A percentile compares a stretch with the other conserved stretches of the same genome.
Evolutionary conservation across 2,329 filamentous ascomycete genomes (phyloP).

Genomic region (Proliferodiscus dingleyae): DNA sequence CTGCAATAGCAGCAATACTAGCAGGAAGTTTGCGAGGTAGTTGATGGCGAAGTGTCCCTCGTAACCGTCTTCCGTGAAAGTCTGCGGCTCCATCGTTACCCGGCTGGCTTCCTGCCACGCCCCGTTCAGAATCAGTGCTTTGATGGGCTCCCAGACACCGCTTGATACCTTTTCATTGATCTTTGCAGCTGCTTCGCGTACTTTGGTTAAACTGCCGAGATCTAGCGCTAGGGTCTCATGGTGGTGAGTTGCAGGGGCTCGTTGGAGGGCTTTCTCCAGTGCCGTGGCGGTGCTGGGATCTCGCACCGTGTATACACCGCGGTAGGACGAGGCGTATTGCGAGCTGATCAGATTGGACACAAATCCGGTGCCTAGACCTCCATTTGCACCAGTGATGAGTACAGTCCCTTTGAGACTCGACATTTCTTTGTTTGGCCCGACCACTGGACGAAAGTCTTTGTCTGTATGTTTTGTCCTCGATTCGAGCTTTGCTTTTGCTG

Average conservation of each 20-base stretch:
- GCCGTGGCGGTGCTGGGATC: neutral
- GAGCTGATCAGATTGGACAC: slow-evolving; percentile 13
- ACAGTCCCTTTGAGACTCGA: slow-evolving; percentile 13
- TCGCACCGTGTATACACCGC: slow-evolving; percentile 20
- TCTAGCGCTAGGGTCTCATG: slow-evolving; percentile 8
- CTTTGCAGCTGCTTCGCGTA: slow-evolving; percentile 4
- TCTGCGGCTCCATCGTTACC: slow-evolving; percentile 17
- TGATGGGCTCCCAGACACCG: slow-evolving; percentile 13
- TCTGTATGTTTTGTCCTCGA: neutral
- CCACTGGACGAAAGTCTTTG: neutral
- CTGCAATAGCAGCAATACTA: slow-evolving; percentile 30
- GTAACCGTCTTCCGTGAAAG: slow-evolving; percentile 31
- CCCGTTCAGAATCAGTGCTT: slow-evolving; percentile 15
- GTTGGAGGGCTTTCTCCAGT: slow-evolving; percentile 1
- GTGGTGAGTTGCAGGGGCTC: neutral
- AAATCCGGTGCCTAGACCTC: slow-evolving; percentile 23
- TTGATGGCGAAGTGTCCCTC: slow-evolving; percentile 32
- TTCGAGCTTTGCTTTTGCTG: neutral
- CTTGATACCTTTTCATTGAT: slow-evolving; percentile 14
- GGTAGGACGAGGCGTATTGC: slow-evolving; percentile 10
- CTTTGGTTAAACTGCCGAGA: neutral
- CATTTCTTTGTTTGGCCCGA: no score
- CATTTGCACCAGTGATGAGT: slow-evolving; percentile 24
- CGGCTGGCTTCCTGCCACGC: slow-evolving; percentile 16
- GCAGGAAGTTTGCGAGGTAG: slow-evolving; percentile 32